Conservation (phyloP, 2,329 filamentous ascomycete species). For the Tolypocladium amazonense region DNA sequence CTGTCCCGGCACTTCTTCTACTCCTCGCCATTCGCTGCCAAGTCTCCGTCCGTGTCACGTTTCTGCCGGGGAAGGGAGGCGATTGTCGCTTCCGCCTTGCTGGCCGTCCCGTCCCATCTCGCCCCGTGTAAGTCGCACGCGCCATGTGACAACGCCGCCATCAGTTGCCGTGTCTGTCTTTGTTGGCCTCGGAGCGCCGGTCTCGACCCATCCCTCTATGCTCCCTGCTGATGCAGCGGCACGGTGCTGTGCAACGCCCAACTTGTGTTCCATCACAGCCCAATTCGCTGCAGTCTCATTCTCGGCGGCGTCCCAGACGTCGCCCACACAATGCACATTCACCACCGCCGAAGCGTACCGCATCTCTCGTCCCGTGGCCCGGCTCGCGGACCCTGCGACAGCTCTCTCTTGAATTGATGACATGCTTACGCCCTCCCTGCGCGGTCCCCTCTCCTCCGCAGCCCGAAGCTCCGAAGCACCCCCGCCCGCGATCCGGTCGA, state of each 20-base stretch:
- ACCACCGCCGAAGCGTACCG: background rate
- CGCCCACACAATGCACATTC: background rate
- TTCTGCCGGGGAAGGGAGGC: background rate
- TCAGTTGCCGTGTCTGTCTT: background rate
- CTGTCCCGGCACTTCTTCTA: background rate
- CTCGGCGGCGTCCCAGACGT: background rate
- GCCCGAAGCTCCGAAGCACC: constrained; percentile 6
- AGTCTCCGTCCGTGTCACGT: background rate
- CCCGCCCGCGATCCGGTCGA: constrained; percentile 12
- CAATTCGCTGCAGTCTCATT: background rate
- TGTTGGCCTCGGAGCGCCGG: background rate
- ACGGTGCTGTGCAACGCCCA: background rate
- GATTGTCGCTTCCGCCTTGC: background rate
- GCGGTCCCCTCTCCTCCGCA: background rate
- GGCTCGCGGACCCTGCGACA: background rate
- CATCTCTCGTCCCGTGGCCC: background rate
- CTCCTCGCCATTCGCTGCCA: background rate
- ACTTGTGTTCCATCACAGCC: background rate
- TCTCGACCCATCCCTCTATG: background rate
- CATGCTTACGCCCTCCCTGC: background rate
- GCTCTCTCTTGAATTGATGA: background rate
- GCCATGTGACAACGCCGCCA: background rate
- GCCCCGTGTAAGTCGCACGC: background rate
- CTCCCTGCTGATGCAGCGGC: background rate
- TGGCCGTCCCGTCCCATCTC: background rate